Evolutionary conservation across 225 moss, liverwort and hornwort species (phyloP), one percentile per base, ranked within the genome.

Genomic region (Takakia lepidozioides): DNA sequence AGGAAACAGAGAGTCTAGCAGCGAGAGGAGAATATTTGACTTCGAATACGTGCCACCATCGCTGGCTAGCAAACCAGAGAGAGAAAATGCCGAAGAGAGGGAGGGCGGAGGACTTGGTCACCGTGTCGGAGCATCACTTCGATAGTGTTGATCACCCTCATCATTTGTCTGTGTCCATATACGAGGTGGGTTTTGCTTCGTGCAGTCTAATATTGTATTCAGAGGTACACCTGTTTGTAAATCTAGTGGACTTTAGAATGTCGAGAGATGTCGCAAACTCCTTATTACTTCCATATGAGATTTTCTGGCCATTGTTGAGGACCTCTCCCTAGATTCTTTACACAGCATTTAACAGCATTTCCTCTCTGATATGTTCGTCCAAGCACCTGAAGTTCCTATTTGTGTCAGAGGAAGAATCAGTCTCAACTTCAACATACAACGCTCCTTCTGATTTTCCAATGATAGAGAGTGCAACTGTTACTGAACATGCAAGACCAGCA

Each of bases 81-180:
- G 51, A 65, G 32, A 49, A 49, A 26, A 41, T 26, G 18, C 40
- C 11, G 3, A 22, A 27, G 54, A 63, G 60, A 49, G 60, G 53
- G 24, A 46, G 46, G 8, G 68, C 57, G 8, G 62, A 46, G 25
- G 59, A 28, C 3, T 59, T 83, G 82, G 67, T 52, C 49, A 90
- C 61, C 2, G 54, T 83, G 25, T 86, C 86, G 10, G 69, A 73
- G 48, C 86, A 90, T 61, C 55, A 66, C 23, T 90, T 90, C 29
- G 32, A 46, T 8, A 51, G 60, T 27, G 62, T 30, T 43, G 70
- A 43, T 25, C 46, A 62, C 21, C 18, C 42, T 16, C 45, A 68
- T 7, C 18, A 10, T 57, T 57, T 90, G 47, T 64, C 60, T 19
- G 56, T 87, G 42, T 67, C 51, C 22, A 75, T 86, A 29, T 81